phyloP scores from a whole-genome alignment of 2,329 filamentous ascomycete genomes.

The Fusarium xylarioides region DNA sequence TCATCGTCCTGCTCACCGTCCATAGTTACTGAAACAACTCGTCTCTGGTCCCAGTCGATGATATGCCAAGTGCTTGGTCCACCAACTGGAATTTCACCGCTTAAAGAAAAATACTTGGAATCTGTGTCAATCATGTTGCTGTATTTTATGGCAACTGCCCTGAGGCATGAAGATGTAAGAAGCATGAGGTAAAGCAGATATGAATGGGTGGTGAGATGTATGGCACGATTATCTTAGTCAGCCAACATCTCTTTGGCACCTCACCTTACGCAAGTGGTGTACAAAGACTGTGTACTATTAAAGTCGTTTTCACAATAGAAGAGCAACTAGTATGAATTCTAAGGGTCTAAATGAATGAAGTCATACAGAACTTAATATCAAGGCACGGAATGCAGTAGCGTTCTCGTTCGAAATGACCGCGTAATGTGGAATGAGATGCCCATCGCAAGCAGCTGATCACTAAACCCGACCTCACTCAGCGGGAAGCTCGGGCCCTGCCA shows the following conservation, averaged over 20 bases:
- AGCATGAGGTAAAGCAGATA: too few relatives aligned
- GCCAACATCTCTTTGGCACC: not conserved
- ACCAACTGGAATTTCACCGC: conserved; percentile 11
- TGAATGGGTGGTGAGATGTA: not conserved
- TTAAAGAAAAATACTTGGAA: not conserved
- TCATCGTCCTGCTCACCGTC: conserved; percentile 43
- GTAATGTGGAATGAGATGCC: conserved; percentile 18
- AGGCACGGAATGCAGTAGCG: conserved; percentile 12
- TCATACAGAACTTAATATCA: not conserved
- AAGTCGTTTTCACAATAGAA: too few relatives aligned
- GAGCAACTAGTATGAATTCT: too few relatives aligned
- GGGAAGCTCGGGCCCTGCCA: not conserved
- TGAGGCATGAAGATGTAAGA: too few relatives aligned
- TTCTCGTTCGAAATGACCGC: conserved; percentile 5
- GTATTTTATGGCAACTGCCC: too few relatives aligned
- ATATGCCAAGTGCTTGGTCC: conserved; percentile 44
- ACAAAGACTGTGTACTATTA: not conserved
- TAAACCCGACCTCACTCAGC: not conserved
- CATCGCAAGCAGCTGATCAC: conserved; percentile 19
- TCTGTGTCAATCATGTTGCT: not conserved
- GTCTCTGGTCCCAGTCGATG: conserved; percentile 42
- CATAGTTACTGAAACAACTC: conserved; percentile 43
- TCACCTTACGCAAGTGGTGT: not conserved
- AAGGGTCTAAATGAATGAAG: not conserved
- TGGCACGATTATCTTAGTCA: not conserved